Evolutionary conservation across 1,139 yeast genomes (phyloP).

Genomic region (Diutina neorugosa): DNA sequence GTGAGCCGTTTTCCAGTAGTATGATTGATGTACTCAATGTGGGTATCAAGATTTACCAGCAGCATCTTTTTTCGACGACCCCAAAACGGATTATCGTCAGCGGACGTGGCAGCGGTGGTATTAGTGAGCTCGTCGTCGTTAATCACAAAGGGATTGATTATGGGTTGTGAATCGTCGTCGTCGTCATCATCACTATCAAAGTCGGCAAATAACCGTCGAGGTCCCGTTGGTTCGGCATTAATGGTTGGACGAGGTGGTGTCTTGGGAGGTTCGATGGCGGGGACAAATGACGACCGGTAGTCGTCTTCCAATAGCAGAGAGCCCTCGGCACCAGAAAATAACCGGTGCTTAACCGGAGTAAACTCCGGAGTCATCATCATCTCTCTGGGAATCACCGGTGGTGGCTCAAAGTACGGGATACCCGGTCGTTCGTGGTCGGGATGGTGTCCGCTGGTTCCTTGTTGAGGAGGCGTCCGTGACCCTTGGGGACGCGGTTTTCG

Average conservation of each 20-base stretch:
- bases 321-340: background rate
- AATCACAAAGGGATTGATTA: background rate
- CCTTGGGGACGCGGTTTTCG: background rate
- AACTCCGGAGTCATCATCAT: conserved; percentile 1
- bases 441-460: background rate
- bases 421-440: background rate
- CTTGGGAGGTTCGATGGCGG: background rate
- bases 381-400: background rate
- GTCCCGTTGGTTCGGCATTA: background rate
- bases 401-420: background rate
- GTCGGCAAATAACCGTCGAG: background rate
- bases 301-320: background rate
- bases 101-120: background rate
- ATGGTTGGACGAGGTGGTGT: background rate
- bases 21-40: background rate
- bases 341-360: background rate
- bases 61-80: background rate
- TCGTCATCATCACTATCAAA: background rate
- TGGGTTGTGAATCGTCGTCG: background rate
- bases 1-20: background rate
- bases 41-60: background rate
- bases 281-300: background rate
- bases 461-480: background rate
- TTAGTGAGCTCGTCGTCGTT: background rate
- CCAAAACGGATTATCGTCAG: background rate